phyloP scores from a whole-genome alignment of 2,329 filamentous ascomycete genomes.

The Malbranchea cinnamomea region DNA sequence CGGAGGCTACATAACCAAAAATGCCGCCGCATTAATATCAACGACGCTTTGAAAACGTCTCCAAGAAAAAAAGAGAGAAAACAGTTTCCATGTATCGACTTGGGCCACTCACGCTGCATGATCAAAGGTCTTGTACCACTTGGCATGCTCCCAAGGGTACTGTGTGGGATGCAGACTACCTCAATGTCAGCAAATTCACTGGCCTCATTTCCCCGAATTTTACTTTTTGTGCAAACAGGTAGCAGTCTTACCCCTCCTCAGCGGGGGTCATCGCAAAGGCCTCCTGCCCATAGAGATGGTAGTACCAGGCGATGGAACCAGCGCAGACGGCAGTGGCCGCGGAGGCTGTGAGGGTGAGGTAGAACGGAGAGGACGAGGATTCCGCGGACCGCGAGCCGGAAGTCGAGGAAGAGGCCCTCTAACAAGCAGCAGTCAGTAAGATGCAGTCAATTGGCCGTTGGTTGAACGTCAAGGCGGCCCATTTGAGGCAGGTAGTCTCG shows the following conservation, averaged over 20 bases:
- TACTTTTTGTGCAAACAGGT: too few species aligned
- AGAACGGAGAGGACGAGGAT: constrained; percentile 57
- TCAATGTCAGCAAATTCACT: too few species aligned
- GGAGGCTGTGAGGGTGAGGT: constrained; percentile 72
- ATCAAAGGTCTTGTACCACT: constrained; percentile 91
- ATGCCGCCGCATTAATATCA: too few species aligned
- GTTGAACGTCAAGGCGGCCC: constrained; percentile 14
- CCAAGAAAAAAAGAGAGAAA: constrained; percentile 10
- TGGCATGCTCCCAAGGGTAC: constrained; percentile 91
- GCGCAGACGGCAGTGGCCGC: constrained; percentile 75
- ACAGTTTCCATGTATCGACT: constrained; percentile 7
- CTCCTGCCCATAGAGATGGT: constrained; percentile 82
- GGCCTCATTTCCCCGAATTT: too few species aligned
- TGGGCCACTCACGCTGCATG: constrained; percentile 67
- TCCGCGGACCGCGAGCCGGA: constrained; percentile 41
- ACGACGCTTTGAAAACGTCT: constrained; percentile 8
- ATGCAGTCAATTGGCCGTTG: constrained; percentile 19
- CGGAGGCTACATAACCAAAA: constrained; percentile 53
- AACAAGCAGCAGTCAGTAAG: too few species aligned
- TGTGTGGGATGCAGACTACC: constrained; percentile 73
- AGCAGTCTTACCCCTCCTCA: constrained; percentile 82
- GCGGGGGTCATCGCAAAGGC: constrained; percentile 80
- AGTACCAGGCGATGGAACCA: constrained; percentile 92
- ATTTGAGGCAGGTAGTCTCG: constrained; percentile 17
- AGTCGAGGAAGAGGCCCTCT: constrained; percentile 55